These are phyloP conservation scores for Polyporus tsugae DNA, from an alignment of 1,284 basidiomycete species.

Conservation along the genomic window DNA sequence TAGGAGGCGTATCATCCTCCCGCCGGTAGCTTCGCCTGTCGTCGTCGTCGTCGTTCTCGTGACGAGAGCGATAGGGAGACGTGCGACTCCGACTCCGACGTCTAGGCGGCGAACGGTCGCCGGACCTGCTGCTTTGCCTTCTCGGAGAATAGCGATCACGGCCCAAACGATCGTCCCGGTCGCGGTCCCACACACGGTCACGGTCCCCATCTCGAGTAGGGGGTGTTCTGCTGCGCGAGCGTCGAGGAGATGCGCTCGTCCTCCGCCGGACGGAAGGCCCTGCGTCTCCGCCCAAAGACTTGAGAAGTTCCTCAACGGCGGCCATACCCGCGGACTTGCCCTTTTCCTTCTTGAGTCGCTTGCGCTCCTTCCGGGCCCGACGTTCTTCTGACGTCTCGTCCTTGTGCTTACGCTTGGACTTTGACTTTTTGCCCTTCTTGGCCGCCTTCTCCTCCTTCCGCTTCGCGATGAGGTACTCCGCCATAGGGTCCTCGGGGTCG, in stretches of 20 bases:
- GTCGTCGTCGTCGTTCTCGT: conserved; percentile 19
- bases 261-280: conserved; percentile 26
- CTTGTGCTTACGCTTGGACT: conserved; percentile 63
- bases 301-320: conserved; percentile 60
- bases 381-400: conserved; percentile 84
- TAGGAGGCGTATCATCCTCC: conserved; percentile 27
- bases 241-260: conserved; percentile 35
- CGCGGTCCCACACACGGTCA: conserved; percentile 9
- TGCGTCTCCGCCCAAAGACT: conserved; percentile 40
- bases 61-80: conserved; percentile 22
- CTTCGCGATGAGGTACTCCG: conserved; percentile 82
- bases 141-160: conserved; percentile 28
- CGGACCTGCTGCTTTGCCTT: conserved; percentile 31
- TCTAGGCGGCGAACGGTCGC: conserved; percentile 29
- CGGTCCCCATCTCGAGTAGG: conserved; percentile 26
- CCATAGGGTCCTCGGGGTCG: conserved; percentile 98
- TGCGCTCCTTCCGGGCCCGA: conserved; percentile 70
- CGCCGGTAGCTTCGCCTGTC: conserved; percentile 28
- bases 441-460: conserved; percentile 71
- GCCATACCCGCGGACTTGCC: conserved; percentile 51
- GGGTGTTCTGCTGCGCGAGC: conserved; percentile 33
- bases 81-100: conserved; percentile 25
- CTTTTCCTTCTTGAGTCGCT: conserved; percentile 62
- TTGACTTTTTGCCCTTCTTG: conserved; percentile 67
- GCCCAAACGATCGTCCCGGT: conserved; percentile 19